Base-by-base conservation (phyloP, 2,329 filamentous ascomycete genomes). In the Lithohypha guttulata region DNA sequence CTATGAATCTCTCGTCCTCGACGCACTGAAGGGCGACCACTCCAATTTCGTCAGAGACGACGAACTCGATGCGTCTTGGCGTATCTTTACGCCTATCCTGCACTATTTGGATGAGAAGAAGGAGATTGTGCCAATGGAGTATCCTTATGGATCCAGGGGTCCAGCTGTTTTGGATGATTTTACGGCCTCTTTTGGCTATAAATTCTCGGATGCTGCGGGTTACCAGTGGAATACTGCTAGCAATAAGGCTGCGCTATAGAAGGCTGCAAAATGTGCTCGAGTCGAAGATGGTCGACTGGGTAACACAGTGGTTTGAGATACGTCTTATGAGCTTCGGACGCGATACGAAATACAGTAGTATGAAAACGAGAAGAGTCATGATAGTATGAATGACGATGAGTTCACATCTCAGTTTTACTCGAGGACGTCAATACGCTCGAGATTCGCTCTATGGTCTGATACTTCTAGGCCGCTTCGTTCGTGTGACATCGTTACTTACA, bases 61-160 rank as follows among this genome's bases (percentile, higher is more conserved):
- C 58, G 91, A 98, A 69, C 75, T 98, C 20, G 91, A 98, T 57
- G 86, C 91, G 44, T 91, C 83, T 68, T 98, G 91, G 91, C 85
- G 87, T 63, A 93, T 98, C 64, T 98, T 98, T 67, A 93, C 86
- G 2, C 91, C 91, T 52, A 79, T 98, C 25, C 73, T 98, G 48
- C 89, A 98, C 71, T 98, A 98, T 67, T 77, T 98, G 9, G 93
- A 98, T 51, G 86, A 95, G 60, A 95, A 96, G 74, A 94, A 94
- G 74, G 91, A 98, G 68, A 96, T 98, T 51, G 84, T 94, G 44
- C 91, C 91, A 18, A 98, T 98, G 91, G 89, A 95, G 59, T 98
- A 98, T 68, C 89, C 93, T 51, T 98, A 98, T 60, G 91, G 91
- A 52, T 98, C 91, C 44, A 89, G 93, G 55, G 91, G 93, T 45